Percentiles rank a stretch among this genome's conserved stretches.
Evolutionary conservation across 208 protist species (phyloP).

Genomic region (Trypanosomatidae sp.): DNA sequence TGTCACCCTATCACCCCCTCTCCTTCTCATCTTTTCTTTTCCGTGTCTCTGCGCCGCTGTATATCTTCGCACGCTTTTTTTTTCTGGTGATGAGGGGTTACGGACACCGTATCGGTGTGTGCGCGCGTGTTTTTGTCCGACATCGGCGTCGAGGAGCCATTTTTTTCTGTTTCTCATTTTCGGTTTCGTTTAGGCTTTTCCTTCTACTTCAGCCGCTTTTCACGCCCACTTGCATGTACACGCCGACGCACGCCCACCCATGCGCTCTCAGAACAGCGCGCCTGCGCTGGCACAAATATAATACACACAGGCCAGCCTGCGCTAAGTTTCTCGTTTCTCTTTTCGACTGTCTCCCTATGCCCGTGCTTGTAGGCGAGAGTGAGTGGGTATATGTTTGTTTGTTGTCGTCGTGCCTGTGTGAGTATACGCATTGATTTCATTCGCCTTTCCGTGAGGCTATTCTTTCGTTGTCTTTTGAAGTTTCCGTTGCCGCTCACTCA

Average conservation of each 20-base stretch:
- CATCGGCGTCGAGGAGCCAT: background rate
- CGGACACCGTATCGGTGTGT: background rate
- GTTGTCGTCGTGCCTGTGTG: background rate
- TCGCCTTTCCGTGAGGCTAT: constrained; percentile 2
- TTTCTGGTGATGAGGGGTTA: background rate
- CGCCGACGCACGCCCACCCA: background rate
- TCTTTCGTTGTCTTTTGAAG: background rate
- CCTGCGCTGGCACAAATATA: background rate
- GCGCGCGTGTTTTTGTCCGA: background rate
- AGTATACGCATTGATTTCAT: background rate
- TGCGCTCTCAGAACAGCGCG: background rate
- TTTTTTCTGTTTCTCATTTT: background rate
- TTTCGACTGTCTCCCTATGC: background rate
- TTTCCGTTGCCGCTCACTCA: background rate
- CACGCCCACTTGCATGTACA: background rate
- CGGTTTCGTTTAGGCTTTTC: background rate
- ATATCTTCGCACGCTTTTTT: background rate
- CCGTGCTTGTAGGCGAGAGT: background rate
- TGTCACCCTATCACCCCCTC: too few species aligned
- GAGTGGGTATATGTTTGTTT: background rate
- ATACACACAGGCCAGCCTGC: background rate
- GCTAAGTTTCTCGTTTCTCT: background rate
- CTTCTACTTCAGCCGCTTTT: background rate
- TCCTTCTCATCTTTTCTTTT: too few species aligned
- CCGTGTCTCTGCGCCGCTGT: background rate